These are phyloP conservation scores for Boletus tomentosulus DNA, from an alignment of 768 basidiomycete species.

Conservation along the genomic window DNA sequence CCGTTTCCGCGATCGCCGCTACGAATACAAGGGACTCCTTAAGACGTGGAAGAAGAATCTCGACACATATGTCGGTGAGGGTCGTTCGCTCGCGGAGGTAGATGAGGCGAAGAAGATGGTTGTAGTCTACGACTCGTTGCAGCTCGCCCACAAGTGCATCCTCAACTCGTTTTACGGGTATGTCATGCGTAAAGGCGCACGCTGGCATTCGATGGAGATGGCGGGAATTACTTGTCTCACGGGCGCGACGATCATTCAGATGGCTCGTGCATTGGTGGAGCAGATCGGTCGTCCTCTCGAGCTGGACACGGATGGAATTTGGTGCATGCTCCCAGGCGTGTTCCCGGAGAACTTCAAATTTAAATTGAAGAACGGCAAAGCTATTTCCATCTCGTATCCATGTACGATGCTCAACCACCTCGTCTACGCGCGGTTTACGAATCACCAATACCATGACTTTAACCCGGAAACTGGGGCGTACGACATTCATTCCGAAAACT, in stretches of 20 bases:
- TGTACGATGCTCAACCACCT: slow-evolving; percentile 99
- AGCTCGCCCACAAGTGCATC: slow-evolving; percentile 99
- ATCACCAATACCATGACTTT: slow-evolving; percentile 95
- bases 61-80: slow-evolving; percentile 65
- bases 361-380: slow-evolving; percentile 82
- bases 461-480: slow-evolving; percentile 84
- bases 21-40: slow-evolving; percentile 97
- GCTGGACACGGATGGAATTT: slow-evolving; percentile 97
- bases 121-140: slow-evolving; percentile 95
- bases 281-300: slow-evolving; percentile 97
- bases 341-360: slow-evolving; percentile 99
- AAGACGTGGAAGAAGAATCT: slow-evolving; percentile 99
- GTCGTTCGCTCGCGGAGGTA: slow-evolving; percentile 75
- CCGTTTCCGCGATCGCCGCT: slow-evolving; percentile 93
- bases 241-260: slow-evolving; percentile 96
- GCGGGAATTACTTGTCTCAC: slow-evolving; percentile 98
- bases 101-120: slow-evolving; percentile 99
- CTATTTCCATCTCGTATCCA: slow-evolving; percentile 88
- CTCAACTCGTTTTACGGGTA: slow-evolving; percentile 99
- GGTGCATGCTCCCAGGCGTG: slow-evolving; percentile 98
- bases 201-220: slow-evolving; percentile 99
- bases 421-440: slow-evolving; percentile 92
- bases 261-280: slow-evolving; percentile 96
- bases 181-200: slow-evolving; percentile 98
- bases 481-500: slow-evolving; percentile 87